These are phyloP conservation scores for Boletus patriciae DNA, from an alignment of 768 basidiomycete genomes.

Conservation along the genomic window DNA sequence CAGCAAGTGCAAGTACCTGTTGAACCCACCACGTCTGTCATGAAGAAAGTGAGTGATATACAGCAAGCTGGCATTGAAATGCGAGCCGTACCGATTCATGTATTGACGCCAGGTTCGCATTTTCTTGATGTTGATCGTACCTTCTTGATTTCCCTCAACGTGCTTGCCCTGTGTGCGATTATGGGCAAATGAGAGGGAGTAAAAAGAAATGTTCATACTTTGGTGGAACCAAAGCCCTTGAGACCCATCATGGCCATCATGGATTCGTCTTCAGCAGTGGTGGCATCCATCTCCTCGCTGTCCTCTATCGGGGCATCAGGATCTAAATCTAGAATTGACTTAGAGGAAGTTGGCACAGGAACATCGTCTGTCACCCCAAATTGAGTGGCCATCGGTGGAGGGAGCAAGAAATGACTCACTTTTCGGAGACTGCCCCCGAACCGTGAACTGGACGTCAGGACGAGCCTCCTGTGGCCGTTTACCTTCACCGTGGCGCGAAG, in stretches of 20 bases:
- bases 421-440: constrained; percentile 12
- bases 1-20: constrained; percentile 49
- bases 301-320: constrained; percentile 49
- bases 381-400: not conserved
- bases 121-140: constrained; percentile 67
- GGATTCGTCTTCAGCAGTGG: constrained; percentile 68
- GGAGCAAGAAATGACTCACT: constrained; percentile 11
- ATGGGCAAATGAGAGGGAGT: not conserved
- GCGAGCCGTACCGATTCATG: constrained; percentile 80
- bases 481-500: constrained; percentile 23
- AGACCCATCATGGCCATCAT: constrained; percentile 94
- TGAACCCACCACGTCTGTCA: constrained; percentile 78
- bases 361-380: constrained; percentile 3
- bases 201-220: constrained; percentile 47
- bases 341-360: constrained; percentile 13
- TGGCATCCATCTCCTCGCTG: constrained; percentile 49
- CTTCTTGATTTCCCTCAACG: constrained; percentile 83
- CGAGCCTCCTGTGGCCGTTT: constrained; percentile 20
- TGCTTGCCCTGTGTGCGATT: constrained; percentile 60
- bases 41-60: constrained; percentile 14
- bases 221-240: constrained; percentile 83
- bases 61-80: not conserved
- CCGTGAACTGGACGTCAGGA: constrained; percentile 13
- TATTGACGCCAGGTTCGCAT: constrained; percentile 94
- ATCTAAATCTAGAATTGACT: constrained; percentile 44